phyloP scores from a whole-genome alignment of 2,329 filamentous ascomycete species.

The Trichoderma afroharzianum region DNA sequence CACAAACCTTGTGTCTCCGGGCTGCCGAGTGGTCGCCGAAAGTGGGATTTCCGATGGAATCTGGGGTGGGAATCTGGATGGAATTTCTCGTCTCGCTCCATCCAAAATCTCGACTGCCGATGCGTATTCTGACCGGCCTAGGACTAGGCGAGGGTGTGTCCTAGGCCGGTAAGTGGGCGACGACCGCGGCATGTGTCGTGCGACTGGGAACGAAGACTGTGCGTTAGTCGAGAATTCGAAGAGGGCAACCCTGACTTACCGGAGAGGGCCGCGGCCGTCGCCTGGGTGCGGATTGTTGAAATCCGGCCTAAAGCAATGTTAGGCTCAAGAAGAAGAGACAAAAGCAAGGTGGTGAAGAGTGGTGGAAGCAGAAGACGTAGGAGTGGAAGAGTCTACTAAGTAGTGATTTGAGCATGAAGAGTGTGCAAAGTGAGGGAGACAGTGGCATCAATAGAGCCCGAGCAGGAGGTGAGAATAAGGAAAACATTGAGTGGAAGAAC shows the following conservation, averaged over 20 bases:
- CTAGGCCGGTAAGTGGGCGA: too few relatives aligned
- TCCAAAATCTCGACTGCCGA: conserved; percentile 29
- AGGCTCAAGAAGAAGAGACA: not conserved
- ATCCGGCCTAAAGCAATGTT: not conserved
- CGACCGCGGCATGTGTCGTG: too few relatives aligned
- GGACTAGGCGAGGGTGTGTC: not conserved
- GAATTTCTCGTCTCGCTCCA: conserved; percentile 30
- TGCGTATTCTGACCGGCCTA: conserved; percentile 25
- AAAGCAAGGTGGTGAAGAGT: not conserved
- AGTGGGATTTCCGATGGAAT: conserved; percentile 21
- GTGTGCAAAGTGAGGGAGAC: not conserved
- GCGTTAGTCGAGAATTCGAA: not conserved
- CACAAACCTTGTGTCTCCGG: not conserved
- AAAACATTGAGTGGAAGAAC: not conserved
- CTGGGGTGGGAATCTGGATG: too few relatives aligned
- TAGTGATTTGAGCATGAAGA: not conserved
- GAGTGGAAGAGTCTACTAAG: not conserved
- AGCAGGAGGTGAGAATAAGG: not conserved
- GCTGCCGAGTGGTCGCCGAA: not conserved
- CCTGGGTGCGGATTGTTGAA: not conserved
- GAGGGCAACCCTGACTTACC: not conserved
- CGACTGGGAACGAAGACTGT: not conserved
- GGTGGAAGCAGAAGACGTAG: not conserved
- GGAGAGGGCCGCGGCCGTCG: not conserved
- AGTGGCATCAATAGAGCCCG: not conserved